Percentiles rank a stretch among this genome's conserved stretches.
These are phyloP conservation scores for Pistacia atlantica DNA, from an alignment of 345 rosid genomes.

Conservation along the genomic window DNA sequence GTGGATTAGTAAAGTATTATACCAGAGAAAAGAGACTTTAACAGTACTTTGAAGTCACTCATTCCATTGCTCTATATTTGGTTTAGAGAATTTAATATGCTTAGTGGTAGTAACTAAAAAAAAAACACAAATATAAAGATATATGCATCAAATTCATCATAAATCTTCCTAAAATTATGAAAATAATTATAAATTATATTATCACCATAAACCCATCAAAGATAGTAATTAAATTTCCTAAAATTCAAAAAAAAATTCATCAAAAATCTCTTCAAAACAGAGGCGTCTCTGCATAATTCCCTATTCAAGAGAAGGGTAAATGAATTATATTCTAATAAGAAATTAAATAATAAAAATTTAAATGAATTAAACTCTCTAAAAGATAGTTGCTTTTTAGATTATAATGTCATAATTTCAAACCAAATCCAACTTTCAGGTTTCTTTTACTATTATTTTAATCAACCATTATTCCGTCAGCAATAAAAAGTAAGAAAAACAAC, in stretches of 20 bases:
- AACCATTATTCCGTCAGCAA: not conserved
- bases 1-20: constrained; percentile 1
- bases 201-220: not conserved
- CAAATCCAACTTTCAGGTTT: constrained; percentile 15
- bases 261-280: too few relatives aligned
- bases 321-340: not conserved
- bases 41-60: constrained; percentile 43
- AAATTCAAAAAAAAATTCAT: too few relatives aligned
- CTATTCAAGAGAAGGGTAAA: not conserved
- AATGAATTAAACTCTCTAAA: not conserved
- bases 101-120: constrained; percentile 8
- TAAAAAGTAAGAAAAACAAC: not conserved
- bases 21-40: constrained; percentile 12
- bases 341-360: not conserved
- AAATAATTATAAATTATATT: too few relatives aligned
- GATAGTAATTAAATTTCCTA: too few relatives aligned
- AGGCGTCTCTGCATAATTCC: not conserved
- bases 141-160: not conserved
- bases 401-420: constrained; percentile 2
- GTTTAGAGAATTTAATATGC: not conserved
- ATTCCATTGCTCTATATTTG: constrained; percentile 19
- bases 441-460: constrained; percentile 15
- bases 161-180: not conserved
- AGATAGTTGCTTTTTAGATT: constrained; percentile 9
- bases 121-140: not conserved